Conservation (phyloP, 441 rosid genomes). For the Populus hybrid region DNA sequence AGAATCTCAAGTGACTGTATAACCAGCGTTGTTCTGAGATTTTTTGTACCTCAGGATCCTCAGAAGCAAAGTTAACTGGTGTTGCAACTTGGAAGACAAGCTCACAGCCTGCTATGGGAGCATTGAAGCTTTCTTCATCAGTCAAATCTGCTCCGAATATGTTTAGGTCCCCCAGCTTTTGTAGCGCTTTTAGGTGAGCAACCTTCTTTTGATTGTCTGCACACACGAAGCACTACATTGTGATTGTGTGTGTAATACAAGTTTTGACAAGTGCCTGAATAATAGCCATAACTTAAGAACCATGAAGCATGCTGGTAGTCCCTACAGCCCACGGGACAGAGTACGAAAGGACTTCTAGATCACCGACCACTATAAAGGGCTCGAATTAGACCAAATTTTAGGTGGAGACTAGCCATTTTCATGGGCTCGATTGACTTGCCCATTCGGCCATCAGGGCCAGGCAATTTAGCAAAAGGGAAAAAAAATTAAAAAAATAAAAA, state of each 20-base stretch:
- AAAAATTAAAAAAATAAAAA: too few species aligned
- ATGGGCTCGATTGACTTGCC: too few species aligned
- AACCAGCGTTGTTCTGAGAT: too few species aligned
- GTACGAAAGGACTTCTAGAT: not conserved
- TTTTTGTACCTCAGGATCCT: constrained; percentile 76
- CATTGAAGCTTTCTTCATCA: constrained; percentile 56
- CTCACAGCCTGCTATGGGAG: constrained; percentile 58
- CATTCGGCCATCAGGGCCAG: not conserved
- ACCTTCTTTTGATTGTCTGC: constrained; percentile 63
- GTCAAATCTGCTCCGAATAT: constrained; percentile 67
- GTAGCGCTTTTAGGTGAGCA: constrained; percentile 47
- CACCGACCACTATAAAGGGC: not conserved
- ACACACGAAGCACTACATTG: not conserved
- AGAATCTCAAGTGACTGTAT: not conserved
- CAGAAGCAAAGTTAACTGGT: constrained; percentile 78
- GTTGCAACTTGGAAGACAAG: constrained; percentile 88
- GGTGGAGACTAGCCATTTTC: not conserved
- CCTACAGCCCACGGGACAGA: not conserved
- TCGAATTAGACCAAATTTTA: not conserved
- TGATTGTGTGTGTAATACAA: not conserved
- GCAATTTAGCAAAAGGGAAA: not conserved
- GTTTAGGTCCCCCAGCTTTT: constrained; percentile 57
- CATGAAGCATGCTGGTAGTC: not conserved
- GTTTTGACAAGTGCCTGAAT: not conserved
- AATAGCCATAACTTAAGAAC: not conserved